Evolutionary conservation across 2,329 filamentous ascomycete genomes (phyloP), one percentile per base, ranked within the genome.

Genomic region (Bipolaris gigantea): DNA sequence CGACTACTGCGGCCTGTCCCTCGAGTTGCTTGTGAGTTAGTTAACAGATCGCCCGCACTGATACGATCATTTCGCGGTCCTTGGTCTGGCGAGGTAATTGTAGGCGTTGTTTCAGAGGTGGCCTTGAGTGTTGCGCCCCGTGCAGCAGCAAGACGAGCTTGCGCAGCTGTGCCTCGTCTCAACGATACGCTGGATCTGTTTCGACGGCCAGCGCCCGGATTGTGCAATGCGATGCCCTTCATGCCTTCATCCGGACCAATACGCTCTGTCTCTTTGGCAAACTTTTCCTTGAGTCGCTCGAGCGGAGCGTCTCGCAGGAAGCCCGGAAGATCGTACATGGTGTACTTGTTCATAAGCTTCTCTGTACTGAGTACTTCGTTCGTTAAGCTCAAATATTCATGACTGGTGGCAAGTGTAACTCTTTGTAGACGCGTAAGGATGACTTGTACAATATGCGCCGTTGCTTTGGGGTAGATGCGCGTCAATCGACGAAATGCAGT

Each of bases 211-310:
- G 71, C 83, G 71, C 67, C 86, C 9, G 86, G 84, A 65, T 97
- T 99, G 71, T 99, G 94, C 35, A 99, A 79, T 5, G 95, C 94
- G 63, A 99, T 97, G 0, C 94, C 95, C 75, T 97, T 97, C 60
- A 85, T 87, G 16, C 88, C 85, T 56, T 97, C 91, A 65, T 94
- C 90, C 2, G 85, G 83, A 1, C 88, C 89, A 18, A 92, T 85
- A 9, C 92, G 85, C 66, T 97, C 92, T 61, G 88, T 84, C 68
- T 99, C 94, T 40, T 86, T 84, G 33, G 83, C 84, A 66, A 99
- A 99, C 67, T 97, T 99, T 62, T 96, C 90, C 71, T 97, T 97
- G 18, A 99, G 77, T 18, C 93, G 83, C 57, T 89, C 85, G 34
- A 99, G 71, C 0, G 93, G 89, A 54, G 89, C 85, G 5, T 94